phyloP scores from a whole-genome alignment of 2,329 filamentous ascomycete genomes.

The Trichoderma koningii region DNA sequence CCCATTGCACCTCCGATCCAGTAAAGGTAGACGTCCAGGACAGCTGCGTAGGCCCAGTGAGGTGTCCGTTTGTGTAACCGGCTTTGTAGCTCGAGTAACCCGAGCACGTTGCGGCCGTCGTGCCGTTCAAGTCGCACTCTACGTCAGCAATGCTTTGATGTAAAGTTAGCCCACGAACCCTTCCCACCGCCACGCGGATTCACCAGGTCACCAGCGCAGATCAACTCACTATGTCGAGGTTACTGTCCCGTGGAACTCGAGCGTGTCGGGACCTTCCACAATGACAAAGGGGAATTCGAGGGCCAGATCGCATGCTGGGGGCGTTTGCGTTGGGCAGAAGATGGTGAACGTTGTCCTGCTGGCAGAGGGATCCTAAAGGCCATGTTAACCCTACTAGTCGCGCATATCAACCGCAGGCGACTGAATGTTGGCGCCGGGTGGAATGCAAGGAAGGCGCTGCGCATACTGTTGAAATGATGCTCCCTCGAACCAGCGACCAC shows the following conservation, averaged over 20 bases:
- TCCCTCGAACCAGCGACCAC: conserved; percentile 51
- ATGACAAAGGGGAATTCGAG: conserved; percentile 52
- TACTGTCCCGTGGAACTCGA: conserved; percentile 48
- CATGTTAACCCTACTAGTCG: conserved; percentile 3
- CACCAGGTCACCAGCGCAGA: not conserved
- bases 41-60: conserved; percentile 48
- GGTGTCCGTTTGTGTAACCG: conserved; percentile 43
- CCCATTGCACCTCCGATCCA: conserved; percentile 48
- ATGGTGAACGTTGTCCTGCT: conserved; percentile 51
- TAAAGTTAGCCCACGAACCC: conserved; percentile 17
- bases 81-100: conserved; percentile 50
- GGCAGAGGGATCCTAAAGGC: conserved; percentile 40
- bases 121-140: conserved; percentile 46
- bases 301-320: conserved; percentile 47
- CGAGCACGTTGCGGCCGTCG: conserved; percentile 50
- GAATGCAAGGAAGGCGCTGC: too few relatives aligned
- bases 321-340: conserved; percentile 49
- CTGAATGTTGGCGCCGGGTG: not conserved
- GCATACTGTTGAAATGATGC: conserved; percentile 47
- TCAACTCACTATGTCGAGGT: conserved; percentile 47
- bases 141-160: conserved; percentile 48
- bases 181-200: not conserved
- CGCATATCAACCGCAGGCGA: not conserved
- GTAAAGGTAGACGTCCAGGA: conserved; percentile 50
- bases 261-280: conserved; percentile 48